Conservation (phyloP, 2,329 filamentous ascomycete genomes). For the Penicillium sp. region DNA sequence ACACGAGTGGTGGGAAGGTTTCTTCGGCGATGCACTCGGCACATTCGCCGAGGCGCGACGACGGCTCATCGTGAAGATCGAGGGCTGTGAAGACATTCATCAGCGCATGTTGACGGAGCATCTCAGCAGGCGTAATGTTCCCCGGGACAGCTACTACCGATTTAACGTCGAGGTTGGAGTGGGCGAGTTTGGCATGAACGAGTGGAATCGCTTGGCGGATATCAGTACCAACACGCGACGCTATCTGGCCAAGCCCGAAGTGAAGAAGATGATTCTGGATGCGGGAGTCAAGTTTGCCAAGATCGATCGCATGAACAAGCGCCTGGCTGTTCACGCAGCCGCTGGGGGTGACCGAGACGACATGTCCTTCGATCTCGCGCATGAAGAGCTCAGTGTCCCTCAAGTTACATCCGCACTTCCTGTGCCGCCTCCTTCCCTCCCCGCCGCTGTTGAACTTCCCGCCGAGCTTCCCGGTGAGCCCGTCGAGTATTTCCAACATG, state of each 20-base stretch:
- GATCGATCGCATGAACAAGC: constrained; percentile 70
- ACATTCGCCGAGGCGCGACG: constrained; percentile 87
- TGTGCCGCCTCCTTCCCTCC: constrained; percentile 42
- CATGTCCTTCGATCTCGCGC: constrained; percentile 27
- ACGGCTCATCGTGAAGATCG: constrained; percentile 83
- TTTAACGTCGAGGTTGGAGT: constrained; percentile 97
- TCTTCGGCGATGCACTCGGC: constrained; percentile 65
- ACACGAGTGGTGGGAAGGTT: constrained; percentile 88
- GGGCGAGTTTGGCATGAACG: constrained; percentile 97
- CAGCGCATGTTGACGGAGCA: constrained; percentile 77
- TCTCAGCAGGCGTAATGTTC: constrained; percentile 71
- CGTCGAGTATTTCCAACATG: constrained; percentile 31
- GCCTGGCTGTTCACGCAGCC: constrained; percentile 54
- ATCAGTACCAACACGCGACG: constrained; percentile 88
- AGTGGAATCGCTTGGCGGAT: constrained; percentile 89
- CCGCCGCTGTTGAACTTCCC: constrained; percentile 56
- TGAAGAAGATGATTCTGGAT: constrained; percentile 71
- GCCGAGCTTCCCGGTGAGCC: constrained; percentile 58
- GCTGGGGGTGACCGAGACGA: constrained; percentile 29
- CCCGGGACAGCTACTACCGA: constrained; percentile 85
- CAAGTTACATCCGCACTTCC: constrained; percentile 7
- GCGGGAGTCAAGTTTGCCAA: constrained; percentile 77
- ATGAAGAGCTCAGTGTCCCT: constrained; percentile 22
- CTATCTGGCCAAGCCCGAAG: constrained; percentile 69
- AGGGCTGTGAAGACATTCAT: constrained; percentile 89